Evolutionary conservation across 208 protist genomes (phyloP), one percentile per base, ranked within the genome.

Genomic region (Vickermania spadyakhi): DNA sequence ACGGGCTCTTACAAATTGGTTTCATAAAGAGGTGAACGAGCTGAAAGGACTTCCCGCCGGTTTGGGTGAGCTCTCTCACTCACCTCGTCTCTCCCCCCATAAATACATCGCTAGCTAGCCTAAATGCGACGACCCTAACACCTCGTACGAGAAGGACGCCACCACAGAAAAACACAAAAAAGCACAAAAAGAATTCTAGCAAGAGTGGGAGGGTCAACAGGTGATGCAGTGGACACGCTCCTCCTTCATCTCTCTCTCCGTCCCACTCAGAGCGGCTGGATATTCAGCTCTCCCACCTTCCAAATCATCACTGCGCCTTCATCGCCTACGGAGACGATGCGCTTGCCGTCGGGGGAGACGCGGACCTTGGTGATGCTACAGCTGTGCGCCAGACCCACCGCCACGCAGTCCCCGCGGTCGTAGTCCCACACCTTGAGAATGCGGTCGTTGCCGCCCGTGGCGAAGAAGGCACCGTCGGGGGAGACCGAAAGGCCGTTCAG

Each of bases 341-440:
- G 84, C 55, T 84, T 66, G 25, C 90, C 80, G 56, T 97, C 90
- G 0, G 96, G 96, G 4, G 84, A 84, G 14, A 97, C 85, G 0
- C 78, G 78, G 21, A 94, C 91, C 64, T 95, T 94, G 3, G 77
- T 89, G 55, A 98, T 96, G 75, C 87, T 91, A 68, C 84, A 93
- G 60, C 84, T 93, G 73, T 98, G 96, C 27, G 93, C 96, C 21
- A 94, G 66, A 3, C 96, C 96, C 3, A 96, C 86, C 1, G 86
- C 80, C 4, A 89, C 60, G 58, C 88, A 90, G 57, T 83, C 75
- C 13, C 93, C 93, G 31, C 89, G 79, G 51, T 98, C 94, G 68
- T 98, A 98, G 65, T 92, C 75, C 91, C 93, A 98, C 62, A 98
- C 77, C 86, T 97, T 98, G 51, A 98, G 78, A 31, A 96, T 81